phyloP scores from a whole-genome alignment of 768 basidiomycete species.

The Termitomyces sp. region DNA sequence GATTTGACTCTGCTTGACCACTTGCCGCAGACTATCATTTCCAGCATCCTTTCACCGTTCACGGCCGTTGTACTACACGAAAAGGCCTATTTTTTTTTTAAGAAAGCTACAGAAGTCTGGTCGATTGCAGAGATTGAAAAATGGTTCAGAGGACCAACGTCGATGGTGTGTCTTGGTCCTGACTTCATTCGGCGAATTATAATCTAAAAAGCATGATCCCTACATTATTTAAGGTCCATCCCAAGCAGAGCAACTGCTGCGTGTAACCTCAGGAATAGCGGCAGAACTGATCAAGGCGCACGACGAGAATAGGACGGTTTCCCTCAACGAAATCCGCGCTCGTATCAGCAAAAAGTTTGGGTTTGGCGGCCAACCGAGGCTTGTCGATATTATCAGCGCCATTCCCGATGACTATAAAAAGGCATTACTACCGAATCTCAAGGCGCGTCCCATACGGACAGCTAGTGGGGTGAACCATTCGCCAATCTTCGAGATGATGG shows the following conservation, averaged over 20 bases:
- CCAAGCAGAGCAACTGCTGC: constrained; percentile 86
- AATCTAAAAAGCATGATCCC: background rate
- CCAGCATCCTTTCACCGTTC: background rate
- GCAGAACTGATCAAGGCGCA: constrained; percentile 90
- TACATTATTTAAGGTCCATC: constrained; percentile 54
- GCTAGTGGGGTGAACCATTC: constrained; percentile 81
- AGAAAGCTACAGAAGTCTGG: background rate
- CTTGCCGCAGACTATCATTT: background rate
- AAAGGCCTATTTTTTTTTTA: background rate
- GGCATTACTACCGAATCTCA: constrained; percentile 82
- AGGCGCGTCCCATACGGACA: constrained; percentile 92
- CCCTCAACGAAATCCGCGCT: constrained; percentile 84
- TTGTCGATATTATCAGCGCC: constrained; percentile 98
- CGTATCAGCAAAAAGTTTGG: constrained; percentile 89
- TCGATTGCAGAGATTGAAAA: background rate
- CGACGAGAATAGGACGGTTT: constrained; percentile 73
- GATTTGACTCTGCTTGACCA: background rate
- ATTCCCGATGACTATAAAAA: constrained; percentile 98
- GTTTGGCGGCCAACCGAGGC: constrained; percentile 82
- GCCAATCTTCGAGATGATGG: background rate
- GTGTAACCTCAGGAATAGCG: constrained; percentile 93
- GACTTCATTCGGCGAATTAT: background rate
- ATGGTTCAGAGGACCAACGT: constrained; percentile 18
- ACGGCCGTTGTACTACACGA: background rate
- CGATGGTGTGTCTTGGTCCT: constrained; percentile 12